A percentile compares a stretch with the other conserved stretches of the same genome.
Conservation (phyloP, 371 early-diverging fungal genomes). For the Choanephora cucurbitarum region DNA sequence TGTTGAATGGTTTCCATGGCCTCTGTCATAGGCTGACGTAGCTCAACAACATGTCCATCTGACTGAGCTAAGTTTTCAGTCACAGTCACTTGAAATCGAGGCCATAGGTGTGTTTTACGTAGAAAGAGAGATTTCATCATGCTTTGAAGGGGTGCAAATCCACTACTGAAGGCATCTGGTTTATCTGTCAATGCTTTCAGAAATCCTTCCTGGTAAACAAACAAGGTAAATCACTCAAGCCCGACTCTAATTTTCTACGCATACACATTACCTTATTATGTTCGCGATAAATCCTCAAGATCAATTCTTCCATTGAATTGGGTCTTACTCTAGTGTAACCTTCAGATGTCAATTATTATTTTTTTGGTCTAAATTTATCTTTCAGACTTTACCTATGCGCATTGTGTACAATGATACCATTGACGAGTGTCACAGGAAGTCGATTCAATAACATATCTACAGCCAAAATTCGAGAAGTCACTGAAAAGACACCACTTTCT, state of each 20-base stretch:
- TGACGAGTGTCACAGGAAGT: slow-evolving; percentile 76
- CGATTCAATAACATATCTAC: slow-evolving; percentile 89
- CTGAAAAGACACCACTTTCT: slow-evolving; percentile 85
- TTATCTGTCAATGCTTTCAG: slow-evolving; percentile 94
- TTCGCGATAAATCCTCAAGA: slow-evolving; percentile 79
- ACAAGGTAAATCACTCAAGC: too few relatives aligned
- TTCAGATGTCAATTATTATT: not conserved
- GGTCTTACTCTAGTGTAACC: slow-evolving; percentile 61
- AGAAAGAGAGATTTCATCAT: slow-evolving; percentile 79
- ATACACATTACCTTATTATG: slow-evolving; percentile 77
- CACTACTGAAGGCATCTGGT: slow-evolving; percentile 74
- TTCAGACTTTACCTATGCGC: slow-evolving; percentile 56
- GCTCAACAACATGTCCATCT: slow-evolving; percentile 72
- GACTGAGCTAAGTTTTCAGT: slow-evolving; percentile 60
- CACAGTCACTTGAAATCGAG: slow-evolving; percentile 81
- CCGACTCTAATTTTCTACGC: too few relatives aligned
- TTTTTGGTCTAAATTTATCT: not conserved
- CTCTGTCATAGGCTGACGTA: slow-evolving; percentile 79
- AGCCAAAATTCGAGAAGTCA: slow-evolving; percentile 91
- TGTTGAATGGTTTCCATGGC: slow-evolving; percentile 85
- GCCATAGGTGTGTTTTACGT: slow-evolving; percentile 88
- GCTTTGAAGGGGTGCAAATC: slow-evolving; percentile 87
- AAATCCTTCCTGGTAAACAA: slow-evolving; percentile 82
- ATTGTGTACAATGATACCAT: slow-evolving; percentile 87
- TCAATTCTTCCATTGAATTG: slow-evolving; percentile 86